A percentile compares a stretch with the other conserved stretches of the same genome.
These are phyloP conservation scores for Athelia sp. DNA, from an alignment of 1,284 basidiomycete genomes.

Conservation along the genomic window DNA sequence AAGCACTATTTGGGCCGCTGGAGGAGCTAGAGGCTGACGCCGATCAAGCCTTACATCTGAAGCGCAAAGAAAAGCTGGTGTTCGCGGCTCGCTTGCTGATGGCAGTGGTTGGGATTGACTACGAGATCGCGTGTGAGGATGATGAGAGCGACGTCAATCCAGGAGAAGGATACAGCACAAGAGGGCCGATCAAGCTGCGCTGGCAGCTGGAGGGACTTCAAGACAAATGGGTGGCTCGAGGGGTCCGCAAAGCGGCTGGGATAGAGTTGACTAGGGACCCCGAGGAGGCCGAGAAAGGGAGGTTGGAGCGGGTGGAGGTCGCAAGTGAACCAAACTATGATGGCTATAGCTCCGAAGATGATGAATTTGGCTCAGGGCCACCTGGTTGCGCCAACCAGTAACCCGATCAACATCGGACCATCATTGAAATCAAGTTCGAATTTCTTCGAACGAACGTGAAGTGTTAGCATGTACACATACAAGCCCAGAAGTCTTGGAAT, in stretches of 20 bases:
- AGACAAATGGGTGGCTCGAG: slow-evolving; percentile 10
- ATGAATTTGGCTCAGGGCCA: too few species aligned
- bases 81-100: slow-evolving; percentile 8
- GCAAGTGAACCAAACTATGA: too few species aligned
- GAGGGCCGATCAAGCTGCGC: not conserved
- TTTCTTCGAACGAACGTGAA: too few species aligned
- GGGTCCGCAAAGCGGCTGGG: slow-evolving; percentile 10
- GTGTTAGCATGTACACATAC: too few species aligned
- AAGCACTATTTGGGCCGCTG: slow-evolving; percentile 10
- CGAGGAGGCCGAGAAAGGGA: not conserved
- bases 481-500: too few species aligned
- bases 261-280: slow-evolving; percentile 7
- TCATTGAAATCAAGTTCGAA: too few species aligned
- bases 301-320: too few species aligned
- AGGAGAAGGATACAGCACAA: not conserved
- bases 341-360: too few species aligned
- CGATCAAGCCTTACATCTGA: slow-evolving; percentile 1
- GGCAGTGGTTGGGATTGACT: slow-evolving; percentile 8
- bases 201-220: slow-evolving; percentile 9
- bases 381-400: too few species aligned
- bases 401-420: too few species aligned
- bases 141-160: slow-evolving; percentile 1
- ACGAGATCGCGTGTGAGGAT: slow-evolving; percentile 9
- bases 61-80: slow-evolving; percentile 8
- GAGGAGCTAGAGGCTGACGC: not conserved